Evolutionary conservation across 1,284 basidiomycete genomes (phyloP), one percentile per base, ranked within the genome.

Genomic region (Ustilago trichophora): DNA sequence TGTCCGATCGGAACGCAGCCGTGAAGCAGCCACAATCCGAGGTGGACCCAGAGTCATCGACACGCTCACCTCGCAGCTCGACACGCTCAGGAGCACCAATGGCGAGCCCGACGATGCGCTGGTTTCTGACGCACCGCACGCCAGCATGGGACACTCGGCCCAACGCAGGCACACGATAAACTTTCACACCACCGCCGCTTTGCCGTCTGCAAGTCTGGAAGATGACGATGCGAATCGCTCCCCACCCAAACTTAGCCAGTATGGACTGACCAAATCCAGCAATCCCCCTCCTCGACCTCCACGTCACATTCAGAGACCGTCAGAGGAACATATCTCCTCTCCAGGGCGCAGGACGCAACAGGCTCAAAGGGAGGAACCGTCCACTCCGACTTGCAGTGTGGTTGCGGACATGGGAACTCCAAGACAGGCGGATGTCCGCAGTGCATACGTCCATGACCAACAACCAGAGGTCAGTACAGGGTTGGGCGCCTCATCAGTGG

Each of bases 211-310:
- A 4, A 7, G 15, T 26, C 22, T 31, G 4, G 37, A 46, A 11
- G 32, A 22, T 11, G 32, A 38, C 25, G 51, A 53, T 21, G 10
- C 33, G 1, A 35, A 26, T 10, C 35, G 47, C 6, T 46, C 45
- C 6, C 40, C 46, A 16, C 18, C 63, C 12, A 66, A 60, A n/a
- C n/a, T 53, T 9, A 57, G 49, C 19, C 60, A 64, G 21, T 53
- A 48, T 27, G 53, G 60, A 0, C 24, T 52, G 43, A 53, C 49
- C 6, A 64, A 57, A 32, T 51, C 55, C 16, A 27, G 32, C 19
- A 49, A 54, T 6, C 63, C 56, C 3, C 63, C 63, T 3, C 63
- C 63, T 13, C 46, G 63, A 1, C 63, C 63, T 5, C 63, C 63
- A 3, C n/a, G 63, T 6, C 47, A 59, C n/a, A 27, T 59, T 7